Evolutionary conservation across 2,329 filamentous ascomycete species (phyloP).

Genomic region (Nannizziopsis arthrosporioides): DNA sequence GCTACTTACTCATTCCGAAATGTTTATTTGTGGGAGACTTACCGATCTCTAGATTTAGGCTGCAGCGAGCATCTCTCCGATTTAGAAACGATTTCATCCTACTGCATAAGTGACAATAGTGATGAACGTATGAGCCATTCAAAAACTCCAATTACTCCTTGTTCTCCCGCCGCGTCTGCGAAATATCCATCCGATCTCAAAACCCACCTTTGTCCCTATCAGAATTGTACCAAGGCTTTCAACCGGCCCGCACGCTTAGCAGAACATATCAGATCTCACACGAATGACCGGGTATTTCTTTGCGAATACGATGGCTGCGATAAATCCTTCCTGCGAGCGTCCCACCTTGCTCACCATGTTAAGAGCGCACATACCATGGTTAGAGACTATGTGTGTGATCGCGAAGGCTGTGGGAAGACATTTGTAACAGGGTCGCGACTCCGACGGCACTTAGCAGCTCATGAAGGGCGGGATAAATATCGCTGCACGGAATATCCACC

Average conservation of each 20-base stretch:
- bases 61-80: constrained; percentile 25
- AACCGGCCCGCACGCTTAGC: constrained; percentile 72
- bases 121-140: constrained; percentile 22
- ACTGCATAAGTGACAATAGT: constrained; percentile 23
- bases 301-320: constrained; percentile 61
- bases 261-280: constrained; percentile 74
- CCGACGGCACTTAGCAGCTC: constrained; percentile 63
- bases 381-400: constrained; percentile 59
- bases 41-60: neutral
- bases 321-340: constrained; percentile 76
- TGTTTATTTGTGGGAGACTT: neutral
- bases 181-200: constrained; percentile 57
- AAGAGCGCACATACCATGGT: constrained; percentile 67
- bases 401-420: constrained; percentile 60
- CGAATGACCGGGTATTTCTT: constrained; percentile 66
- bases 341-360: constrained; percentile 75
- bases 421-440: constrained; percentile 73
- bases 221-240: constrained; percentile 68
- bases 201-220: constrained; percentile 62
- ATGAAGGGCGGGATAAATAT: constrained; percentile 65
- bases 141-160: constrained; percentile 42
- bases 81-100: constrained; percentile 23
- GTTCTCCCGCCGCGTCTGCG: constrained; percentile 35
- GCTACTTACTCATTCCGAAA: too few species aligned
- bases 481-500: constrained; percentile 57